These are phyloP conservation scores for Euptelea pleiosperma DNA, from an alignment of 164 flowering plant genomes.

Conservation along the genomic window DNA sequence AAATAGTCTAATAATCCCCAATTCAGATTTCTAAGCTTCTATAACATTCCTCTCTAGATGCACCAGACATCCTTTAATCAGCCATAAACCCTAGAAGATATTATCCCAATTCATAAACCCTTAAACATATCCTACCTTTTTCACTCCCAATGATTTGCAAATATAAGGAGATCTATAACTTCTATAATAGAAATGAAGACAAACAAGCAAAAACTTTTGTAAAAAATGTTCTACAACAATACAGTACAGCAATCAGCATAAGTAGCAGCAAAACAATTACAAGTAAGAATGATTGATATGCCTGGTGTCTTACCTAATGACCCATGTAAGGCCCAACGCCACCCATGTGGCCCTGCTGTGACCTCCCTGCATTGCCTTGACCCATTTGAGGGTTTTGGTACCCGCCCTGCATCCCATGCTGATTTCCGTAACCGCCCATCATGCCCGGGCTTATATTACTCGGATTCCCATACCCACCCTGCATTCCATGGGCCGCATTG, in stretches of 20 bases:
- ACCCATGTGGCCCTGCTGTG: conserved; percentile 50
- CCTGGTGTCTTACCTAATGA: conserved; percentile 34
- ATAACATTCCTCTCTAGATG: too few relatives aligned
- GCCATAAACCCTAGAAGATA: too few relatives aligned
- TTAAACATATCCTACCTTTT: too few relatives aligned
- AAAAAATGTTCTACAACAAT: too few relatives aligned
- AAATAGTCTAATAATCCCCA: too few relatives aligned
- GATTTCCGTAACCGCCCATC: conserved; percentile 58
- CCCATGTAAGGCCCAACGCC: conserved; percentile 53
- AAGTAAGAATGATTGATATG: neutral
- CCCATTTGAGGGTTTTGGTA: conserved; percentile 53
- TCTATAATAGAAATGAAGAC: neutral
- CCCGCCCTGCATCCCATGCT: conserved; percentile 47
- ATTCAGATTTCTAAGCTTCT: too few relatives aligned
- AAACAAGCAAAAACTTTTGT: too few relatives aligned
- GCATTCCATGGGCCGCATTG: conserved; percentile 42
- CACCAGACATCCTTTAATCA: too few relatives aligned
- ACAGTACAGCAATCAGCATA: neutral
- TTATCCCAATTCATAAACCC: too few relatives aligned
- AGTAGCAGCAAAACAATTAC: neutral
- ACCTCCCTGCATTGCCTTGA: conserved; percentile 45
- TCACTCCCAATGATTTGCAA: too few relatives aligned
- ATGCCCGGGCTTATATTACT: conserved; percentile 24
- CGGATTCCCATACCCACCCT: conserved; percentile 49
- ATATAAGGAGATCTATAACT: neutral